A percentile compares a stretch with the other conserved stretches of the same genome.
Evolutionary conservation across 2,329 filamentous ascomycete genomes (phyloP).

Genomic region (Eutypa lata): DNA sequence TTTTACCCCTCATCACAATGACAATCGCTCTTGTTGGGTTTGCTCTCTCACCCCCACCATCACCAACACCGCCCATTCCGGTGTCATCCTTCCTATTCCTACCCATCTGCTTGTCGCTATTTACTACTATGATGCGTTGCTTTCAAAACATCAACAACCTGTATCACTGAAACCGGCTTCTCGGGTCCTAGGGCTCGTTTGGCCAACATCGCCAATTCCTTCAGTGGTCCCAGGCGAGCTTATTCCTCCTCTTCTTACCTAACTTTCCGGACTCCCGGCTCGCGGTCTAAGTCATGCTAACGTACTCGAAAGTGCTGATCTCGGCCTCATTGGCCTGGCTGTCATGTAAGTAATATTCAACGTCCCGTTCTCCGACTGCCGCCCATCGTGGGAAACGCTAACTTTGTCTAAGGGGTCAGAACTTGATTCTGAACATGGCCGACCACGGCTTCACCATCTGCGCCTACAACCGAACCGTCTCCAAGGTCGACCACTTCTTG

Average conservation of each 20-base stretch:
- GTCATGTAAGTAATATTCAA: slow-evolving; percentile 63
- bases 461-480: slow-evolving; percentile 97
- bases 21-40: slow-evolving; percentile 1
- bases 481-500: slow-evolving; percentile 95
- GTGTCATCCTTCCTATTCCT: background rate
- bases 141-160: slow-evolving; percentile 23
- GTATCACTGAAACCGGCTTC: slow-evolving; percentile 27
- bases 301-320: slow-evolving; percentile 68
- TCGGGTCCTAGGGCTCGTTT: slow-evolving; percentile 64
- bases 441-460: slow-evolving; percentile 94
- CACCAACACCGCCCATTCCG: slow-evolving; percentile 14
- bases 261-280: slow-evolving; percentile 16
- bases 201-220: slow-evolving; percentile 60
- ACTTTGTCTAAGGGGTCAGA: slow-evolving; percentile 59
- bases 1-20: slow-evolving; percentile 15
- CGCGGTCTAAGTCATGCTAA: slow-evolving; percentile 49
- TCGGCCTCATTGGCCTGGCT: slow-evolving; percentile 89
- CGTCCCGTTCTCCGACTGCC: slow-evolving; percentile 2
- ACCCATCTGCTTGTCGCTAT: slow-evolving; percentile 2
- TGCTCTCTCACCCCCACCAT: background rate
- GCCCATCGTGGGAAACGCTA: slow-evolving; percentile 2
- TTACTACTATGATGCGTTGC: slow-evolving; percentile 12
- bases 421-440: slow-evolving; percentile 85
- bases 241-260: slow-evolving; percentile 16
- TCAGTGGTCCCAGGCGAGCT: slow-evolving; percentile 58